Percentiles rank a stretch among this genome's conserved stretches.
These are phyloP conservation scores for Mimosa pudica DNA, from an alignment of 306 rosid species.

Conservation along the genomic window DNA sequence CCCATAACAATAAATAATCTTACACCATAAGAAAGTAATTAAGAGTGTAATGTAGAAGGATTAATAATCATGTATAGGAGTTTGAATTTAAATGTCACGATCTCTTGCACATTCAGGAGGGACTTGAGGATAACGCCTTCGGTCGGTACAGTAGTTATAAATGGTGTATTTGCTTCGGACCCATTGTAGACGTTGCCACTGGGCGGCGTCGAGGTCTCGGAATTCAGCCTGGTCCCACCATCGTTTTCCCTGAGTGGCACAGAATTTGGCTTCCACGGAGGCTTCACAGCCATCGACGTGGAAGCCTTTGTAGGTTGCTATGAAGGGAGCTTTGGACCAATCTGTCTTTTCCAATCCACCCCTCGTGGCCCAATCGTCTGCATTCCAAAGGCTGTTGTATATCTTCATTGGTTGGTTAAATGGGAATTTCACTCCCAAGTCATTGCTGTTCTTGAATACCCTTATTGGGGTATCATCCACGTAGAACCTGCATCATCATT, in stretches of 20 bases:
- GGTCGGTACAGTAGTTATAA: conserved; percentile 83
- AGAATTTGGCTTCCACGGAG: conserved; percentile 69
- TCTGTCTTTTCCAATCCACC: conserved; percentile 92
- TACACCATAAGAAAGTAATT: neutral
- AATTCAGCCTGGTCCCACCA: conserved; percentile 92
- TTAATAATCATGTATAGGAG: neutral
- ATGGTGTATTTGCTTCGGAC: conserved; percentile 72
- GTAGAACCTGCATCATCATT: conserved; percentile 54
- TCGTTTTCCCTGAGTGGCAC: conserved; percentile 69
- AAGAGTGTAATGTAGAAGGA: neutral
- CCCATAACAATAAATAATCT: conserved; percentile 19
- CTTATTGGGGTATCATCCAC: conserved; percentile 84
- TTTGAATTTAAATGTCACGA: conserved; percentile 54
- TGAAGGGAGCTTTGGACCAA: conserved; percentile 89
- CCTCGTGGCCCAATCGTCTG: conserved; percentile 93
- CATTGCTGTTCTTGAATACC: conserved; percentile 80
- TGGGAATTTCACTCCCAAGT: conserved; percentile 75
- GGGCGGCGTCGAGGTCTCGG: conserved; percentile 66
- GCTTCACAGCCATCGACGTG: conserved; percentile 92
- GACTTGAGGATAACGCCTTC: conserved; percentile 54
- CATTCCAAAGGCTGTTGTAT: conserved; percentile 92
- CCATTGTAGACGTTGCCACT: conserved; percentile 67
- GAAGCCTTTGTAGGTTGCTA: conserved; percentile 72
- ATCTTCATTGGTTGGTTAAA: conserved; percentile 94
- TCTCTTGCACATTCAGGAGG: conserved; percentile 72